These are phyloP conservation scores for Monosporascus sp. DNA, from an alignment of 2,329 filamentous ascomycete genomes.

Conservation along the genomic window DNA sequence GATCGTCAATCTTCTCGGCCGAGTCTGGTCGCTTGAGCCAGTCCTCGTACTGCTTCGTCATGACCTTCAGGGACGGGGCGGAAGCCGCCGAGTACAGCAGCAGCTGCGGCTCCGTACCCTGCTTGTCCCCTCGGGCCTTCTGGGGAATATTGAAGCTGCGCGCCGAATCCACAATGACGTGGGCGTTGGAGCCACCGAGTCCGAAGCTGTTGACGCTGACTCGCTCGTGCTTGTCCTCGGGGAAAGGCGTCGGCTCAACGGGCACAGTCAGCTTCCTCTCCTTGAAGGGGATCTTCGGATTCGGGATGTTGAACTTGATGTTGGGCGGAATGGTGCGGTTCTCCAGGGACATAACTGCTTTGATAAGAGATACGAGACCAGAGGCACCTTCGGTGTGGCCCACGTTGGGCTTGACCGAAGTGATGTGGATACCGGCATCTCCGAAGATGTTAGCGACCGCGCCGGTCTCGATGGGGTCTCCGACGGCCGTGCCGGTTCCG, in stretches of 20 bases:
- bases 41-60: too few species aligned
- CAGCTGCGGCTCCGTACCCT: too few species aligned
- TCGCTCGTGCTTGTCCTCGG: too few species aligned
- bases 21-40: too few species aligned
- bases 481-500: conserved; percentile 38
- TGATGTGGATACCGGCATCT: conserved; percentile 19
- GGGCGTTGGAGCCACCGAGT: too few species aligned
- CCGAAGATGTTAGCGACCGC: conserved; percentile 31
- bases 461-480: conserved; percentile 36
- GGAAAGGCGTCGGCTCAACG: conserved; percentile 5
- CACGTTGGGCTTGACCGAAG: conserved; percentile 20
- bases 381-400: conserved; percentile 28
- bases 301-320: conserved; percentile 26
- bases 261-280: conserved; percentile 8
- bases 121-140: too few species aligned
- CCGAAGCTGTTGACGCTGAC: too few species aligned
- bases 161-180: too few species aligned
- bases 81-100: too few species aligned
- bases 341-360: conserved; percentile 26
- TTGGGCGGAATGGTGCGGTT: conserved; percentile 26
- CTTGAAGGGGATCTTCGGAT: conserved; percentile 21
- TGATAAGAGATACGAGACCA: conserved; percentile 26
- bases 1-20: background rate
- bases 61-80: too few species aligned
- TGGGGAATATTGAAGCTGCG: too few species aligned